phyloP scores from a whole-genome alignment of 2,329 filamentous ascomycete species.

The Apiospora saccharicola region DNA sequence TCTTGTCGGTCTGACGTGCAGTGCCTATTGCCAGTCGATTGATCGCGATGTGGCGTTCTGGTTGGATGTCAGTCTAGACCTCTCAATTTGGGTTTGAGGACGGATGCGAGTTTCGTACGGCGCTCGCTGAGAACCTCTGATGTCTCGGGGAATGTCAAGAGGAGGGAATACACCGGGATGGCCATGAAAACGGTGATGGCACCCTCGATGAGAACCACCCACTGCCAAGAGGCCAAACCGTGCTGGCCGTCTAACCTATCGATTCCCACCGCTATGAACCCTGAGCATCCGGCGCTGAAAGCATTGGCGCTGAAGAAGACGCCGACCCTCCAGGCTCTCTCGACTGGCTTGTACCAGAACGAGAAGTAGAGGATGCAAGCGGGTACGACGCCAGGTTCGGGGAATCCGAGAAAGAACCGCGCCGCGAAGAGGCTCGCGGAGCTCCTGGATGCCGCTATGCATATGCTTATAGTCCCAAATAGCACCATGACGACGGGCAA shows the following conservation, averaged over 20 bases:
- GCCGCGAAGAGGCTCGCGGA: slow-evolving; percentile 35
- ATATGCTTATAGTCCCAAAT: slow-evolving; percentile 37
- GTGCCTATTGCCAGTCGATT: not conserved
- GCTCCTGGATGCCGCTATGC: slow-evolving; percentile 32
- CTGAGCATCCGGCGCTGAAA: not conserved
- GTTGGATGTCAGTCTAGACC: not conserved
- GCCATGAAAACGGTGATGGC: slow-evolving; percentile 31
- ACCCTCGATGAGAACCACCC: slow-evolving; percentile 38
- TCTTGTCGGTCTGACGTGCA: slow-evolving; percentile 12
- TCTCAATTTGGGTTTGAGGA: too few relatives aligned
- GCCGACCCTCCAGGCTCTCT: not conserved
- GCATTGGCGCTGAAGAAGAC: slow-evolving; percentile 1
- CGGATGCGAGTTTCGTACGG: too few relatives aligned
- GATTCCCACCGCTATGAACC: slow-evolving; percentile 5
- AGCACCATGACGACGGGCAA: slow-evolving; percentile 38
- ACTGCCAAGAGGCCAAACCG: slow-evolving; percentile 31
- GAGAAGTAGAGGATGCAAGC: slow-evolving; percentile 36
- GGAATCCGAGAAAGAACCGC: slow-evolving; percentile 36
- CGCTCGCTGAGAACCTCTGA: not conserved
- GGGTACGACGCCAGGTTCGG: slow-evolving; percentile 40
- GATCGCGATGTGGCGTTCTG: slow-evolving; percentile 5
- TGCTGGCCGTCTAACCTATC: slow-evolving; percentile 28
- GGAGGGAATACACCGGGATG: slow-evolving; percentile 27
- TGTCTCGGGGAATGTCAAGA: slow-evolving; percentile 26
- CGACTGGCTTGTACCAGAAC: slow-evolving; percentile 12